These are phyloP conservation scores for Endocalyx cinctus DNA, from an alignment of 2,329 filamentous ascomycete species.

Conservation along the genomic window DNA sequence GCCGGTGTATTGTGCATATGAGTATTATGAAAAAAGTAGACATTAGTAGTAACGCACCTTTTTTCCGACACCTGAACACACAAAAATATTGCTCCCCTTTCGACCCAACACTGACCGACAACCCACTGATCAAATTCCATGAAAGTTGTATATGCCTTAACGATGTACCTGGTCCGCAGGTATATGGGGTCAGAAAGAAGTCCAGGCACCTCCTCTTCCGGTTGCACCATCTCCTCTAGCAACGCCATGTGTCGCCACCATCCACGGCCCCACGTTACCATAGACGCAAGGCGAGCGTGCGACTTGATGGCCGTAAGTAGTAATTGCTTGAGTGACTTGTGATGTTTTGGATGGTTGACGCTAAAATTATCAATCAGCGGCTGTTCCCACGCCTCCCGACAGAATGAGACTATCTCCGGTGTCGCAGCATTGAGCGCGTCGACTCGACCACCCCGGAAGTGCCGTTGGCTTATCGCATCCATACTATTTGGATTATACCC, in stretches of 20 bases:
- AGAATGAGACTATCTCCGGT: conserved; percentile 1
- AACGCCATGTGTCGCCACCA: background rate
- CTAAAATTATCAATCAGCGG: too few species aligned
- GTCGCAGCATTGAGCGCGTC: conserved; percentile 1
- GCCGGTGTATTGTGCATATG: too few species aligned
- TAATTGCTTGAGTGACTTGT: background rate
- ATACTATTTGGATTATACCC: background rate
- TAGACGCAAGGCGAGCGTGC: background rate
- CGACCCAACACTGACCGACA: background rate
- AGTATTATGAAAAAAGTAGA: too few species aligned
- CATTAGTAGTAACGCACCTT: too few species aligned
- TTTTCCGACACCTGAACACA: background rate
- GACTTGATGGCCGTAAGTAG: background rate
- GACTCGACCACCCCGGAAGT: conserved; percentile 1
- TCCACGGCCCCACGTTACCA: background rate
- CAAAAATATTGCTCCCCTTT: background rate
- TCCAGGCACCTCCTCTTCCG: background rate
- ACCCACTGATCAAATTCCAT: background rate
- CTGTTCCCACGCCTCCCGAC: background rate
- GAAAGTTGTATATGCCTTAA: background rate
- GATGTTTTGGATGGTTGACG: too few species aligned
- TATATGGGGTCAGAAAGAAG: background rate
- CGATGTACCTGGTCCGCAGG: background rate
- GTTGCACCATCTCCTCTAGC: background rate
- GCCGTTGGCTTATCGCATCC: background rate